These are phyloP conservation scores for Abrus pulchellus DNA, from an alignment of 306 rosid species.

Conservation along the genomic window DNA sequence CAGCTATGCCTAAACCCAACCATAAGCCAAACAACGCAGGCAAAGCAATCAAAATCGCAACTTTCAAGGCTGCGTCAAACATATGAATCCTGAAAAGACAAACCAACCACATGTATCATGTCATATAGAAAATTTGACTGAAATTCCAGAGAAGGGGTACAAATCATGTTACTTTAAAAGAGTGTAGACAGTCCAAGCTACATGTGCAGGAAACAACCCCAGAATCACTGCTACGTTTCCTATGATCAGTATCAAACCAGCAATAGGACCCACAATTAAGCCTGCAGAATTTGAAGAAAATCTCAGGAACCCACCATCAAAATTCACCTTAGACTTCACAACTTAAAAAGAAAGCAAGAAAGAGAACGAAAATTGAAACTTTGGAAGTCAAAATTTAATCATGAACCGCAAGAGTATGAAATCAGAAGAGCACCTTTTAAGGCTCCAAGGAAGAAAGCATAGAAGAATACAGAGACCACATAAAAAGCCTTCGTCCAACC, in stretches of 20 bases:
- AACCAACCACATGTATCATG: slow-evolving; percentile 10
- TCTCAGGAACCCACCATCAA: slow-evolving; percentile 46
- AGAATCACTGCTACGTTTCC: slow-evolving; percentile 80
- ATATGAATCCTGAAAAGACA: slow-evolving; percentile 63
- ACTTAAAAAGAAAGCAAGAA: neutral
- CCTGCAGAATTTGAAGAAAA: slow-evolving; percentile 58
- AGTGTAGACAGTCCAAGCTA: slow-evolving; percentile 79
- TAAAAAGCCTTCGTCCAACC: slow-evolving; percentile 59
- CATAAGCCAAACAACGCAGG: slow-evolving; percentile 83
- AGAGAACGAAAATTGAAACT: neutral
- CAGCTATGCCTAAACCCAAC: slow-evolving; percentile 83
- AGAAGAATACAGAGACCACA: slow-evolving; percentile 71
- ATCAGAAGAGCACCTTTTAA: slow-evolving; percentile 70
- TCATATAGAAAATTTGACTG: neutral
- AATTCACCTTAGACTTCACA: slow-evolving; percentile 40
- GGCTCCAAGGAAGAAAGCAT: slow-evolving; percentile 76
- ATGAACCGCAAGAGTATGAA: slow-evolving; percentile 16
- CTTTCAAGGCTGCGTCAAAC: slow-evolving; percentile 77
- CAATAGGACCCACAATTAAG: slow-evolving; percentile 79
- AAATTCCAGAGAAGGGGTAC: slow-evolving; percentile 22
- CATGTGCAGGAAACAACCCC: slow-evolving; percentile 77
- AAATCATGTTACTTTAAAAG: slow-evolving; percentile 61
- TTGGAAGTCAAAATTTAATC: slow-evolving; percentile 17
- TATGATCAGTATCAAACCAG: slow-evolving; percentile 65
- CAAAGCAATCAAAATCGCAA: slow-evolving; percentile 69